These are phyloP conservation scores for Xerocomellus amylosporus DNA, from an alignment of 768 basidiomycete genomes.

Conservation along the genomic window DNA sequence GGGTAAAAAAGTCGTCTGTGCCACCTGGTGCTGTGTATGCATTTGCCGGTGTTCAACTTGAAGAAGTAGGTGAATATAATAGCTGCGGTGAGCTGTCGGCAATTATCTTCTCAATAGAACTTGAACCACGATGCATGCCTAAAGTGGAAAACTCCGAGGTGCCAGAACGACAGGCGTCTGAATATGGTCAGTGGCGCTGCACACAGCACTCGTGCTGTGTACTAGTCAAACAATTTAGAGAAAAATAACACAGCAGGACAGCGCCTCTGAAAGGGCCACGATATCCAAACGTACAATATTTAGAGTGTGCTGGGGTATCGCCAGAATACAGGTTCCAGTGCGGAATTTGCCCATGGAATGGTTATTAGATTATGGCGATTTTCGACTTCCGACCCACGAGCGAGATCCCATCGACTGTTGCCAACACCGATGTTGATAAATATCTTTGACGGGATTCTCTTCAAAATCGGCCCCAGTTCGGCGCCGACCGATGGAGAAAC, in stretches of 20 bases:
- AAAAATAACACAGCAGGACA: slow-evolving; percentile 14
- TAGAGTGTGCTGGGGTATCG: slow-evolving; percentile 2
- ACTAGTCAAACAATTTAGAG: neutral
- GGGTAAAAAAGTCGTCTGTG: neutral
- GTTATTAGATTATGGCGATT: slow-evolving; percentile 18
- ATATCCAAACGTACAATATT: neutral
- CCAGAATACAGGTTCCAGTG: slow-evolving; percentile 7
- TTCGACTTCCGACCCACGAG: slow-evolving; percentile 3
- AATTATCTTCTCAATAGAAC: neutral
- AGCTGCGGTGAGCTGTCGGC: neutral
- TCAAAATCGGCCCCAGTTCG: neutral
- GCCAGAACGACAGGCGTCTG: neutral
- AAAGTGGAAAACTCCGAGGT: slow-evolving; percentile 6
- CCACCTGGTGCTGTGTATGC: neutral
- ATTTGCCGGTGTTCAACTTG: neutral
- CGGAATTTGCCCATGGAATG: neutral
- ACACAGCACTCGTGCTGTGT: slow-evolving; percentile 15
- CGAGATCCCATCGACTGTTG: neutral
- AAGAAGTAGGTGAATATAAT: neutral
- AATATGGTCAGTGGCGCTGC: slow-evolving; percentile 1
- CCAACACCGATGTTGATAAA: neutral
- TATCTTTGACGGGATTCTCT: neutral
- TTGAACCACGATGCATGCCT: slow-evolving; percentile 9
- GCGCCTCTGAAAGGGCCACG: slow-evolving; percentile 1
- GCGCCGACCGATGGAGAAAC: slow-evolving; percentile 8